Conservation (phyloP, 2,329 filamentous ascomycete species). For the Sporothrix humicola region DNA sequence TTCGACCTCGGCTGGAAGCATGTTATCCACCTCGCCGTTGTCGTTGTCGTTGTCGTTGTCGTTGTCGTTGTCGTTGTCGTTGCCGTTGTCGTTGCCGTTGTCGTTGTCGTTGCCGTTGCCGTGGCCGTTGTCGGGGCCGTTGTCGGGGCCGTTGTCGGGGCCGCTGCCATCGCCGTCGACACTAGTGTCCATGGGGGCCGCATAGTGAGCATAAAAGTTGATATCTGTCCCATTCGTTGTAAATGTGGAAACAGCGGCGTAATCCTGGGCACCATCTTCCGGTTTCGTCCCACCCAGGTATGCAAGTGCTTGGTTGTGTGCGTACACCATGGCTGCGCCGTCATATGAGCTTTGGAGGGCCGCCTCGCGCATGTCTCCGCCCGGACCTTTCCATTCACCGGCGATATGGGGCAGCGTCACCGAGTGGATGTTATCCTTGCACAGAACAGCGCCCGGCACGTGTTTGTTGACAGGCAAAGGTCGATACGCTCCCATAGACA, state of each 20-base stretch:
- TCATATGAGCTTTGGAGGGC: slow-evolving; percentile 35
- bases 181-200: slow-evolving; percentile 23
- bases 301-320: slow-evolving; percentile 41
- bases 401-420: slow-evolving; percentile 42
- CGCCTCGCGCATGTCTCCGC: slow-evolving; percentile 35
- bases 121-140: too few species aligned
- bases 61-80: background rate
- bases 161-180: background rate
- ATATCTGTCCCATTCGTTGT: slow-evolving; percentile 40
- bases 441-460: slow-evolving; percentile 37
- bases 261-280: slow-evolving; percentile 34
- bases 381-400: slow-evolving; percentile 40
- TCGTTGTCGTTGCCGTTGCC: background rate
- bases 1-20: background rate
- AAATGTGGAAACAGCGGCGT: slow-evolving; percentile 41
- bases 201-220: slow-evolving; percentile 42
- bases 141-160: too few species aligned
- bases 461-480: slow-evolving; percentile 34
- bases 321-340: slow-evolving; percentile 43
- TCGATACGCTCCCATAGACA: slow-evolving; percentile 34
- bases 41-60: background rate
- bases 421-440: slow-evolving; percentile 36
- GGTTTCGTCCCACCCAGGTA: slow-evolving; percentile 33
- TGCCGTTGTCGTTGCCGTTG: background rate
- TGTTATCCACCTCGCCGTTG: background rate